phyloP scores from a whole-genome alignment of 2,329 filamentous ascomycete species.

The Madurella mycetomatis region DNA sequence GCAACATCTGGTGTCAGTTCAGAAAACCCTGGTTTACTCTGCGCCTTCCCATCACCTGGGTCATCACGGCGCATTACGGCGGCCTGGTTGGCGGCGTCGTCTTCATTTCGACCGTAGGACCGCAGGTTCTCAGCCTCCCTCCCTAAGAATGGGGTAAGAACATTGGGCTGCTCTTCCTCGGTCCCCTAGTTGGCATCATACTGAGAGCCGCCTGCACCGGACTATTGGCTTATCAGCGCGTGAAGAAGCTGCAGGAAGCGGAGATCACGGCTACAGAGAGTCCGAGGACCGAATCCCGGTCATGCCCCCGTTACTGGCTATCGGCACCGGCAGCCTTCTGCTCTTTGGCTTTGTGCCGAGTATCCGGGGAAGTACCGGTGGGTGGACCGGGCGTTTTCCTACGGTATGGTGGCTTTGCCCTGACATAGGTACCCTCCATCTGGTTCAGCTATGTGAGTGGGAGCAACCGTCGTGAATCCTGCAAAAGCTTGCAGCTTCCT shows the following conservation, averaged over 20 bases:
- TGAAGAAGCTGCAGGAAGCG: conserved; percentile 22
- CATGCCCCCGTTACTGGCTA: conserved; percentile 29
- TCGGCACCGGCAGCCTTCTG: conserved; percentile 32
- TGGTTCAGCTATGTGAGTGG: conserved; percentile 38
- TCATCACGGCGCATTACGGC: conserved; percentile 37
- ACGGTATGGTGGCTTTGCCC: conserved; percentile 36
- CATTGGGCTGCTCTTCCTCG: conserved; percentile 34
- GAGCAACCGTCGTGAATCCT: neutral
- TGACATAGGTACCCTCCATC: conserved; percentile 37
- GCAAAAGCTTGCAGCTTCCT: too few relatives aligned
- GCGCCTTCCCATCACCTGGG: conserved; percentile 32
- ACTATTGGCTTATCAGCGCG: conserved; percentile 18
- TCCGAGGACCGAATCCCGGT: conserved; percentile 32
- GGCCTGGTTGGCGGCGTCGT: conserved; percentile 34
- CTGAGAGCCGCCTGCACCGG: conserved; percentile 29
- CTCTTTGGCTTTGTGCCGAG: conserved; percentile 36
- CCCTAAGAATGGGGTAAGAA: conserved; percentile 35
- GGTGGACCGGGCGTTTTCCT: conserved; percentile 34
- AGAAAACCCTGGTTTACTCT: conserved; percentile 30
- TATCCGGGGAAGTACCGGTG: conserved; percentile 29
- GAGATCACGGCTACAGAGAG: conserved; percentile 30
- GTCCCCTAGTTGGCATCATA: conserved; percentile 31
- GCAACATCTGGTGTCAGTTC: conserved; percentile 23
- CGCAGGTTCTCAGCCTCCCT: conserved; percentile 27
- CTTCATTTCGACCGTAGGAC: conserved; percentile 34